Conservation (phyloP, 805 yeast species). For the Kodamaea leandrae region DNA sequence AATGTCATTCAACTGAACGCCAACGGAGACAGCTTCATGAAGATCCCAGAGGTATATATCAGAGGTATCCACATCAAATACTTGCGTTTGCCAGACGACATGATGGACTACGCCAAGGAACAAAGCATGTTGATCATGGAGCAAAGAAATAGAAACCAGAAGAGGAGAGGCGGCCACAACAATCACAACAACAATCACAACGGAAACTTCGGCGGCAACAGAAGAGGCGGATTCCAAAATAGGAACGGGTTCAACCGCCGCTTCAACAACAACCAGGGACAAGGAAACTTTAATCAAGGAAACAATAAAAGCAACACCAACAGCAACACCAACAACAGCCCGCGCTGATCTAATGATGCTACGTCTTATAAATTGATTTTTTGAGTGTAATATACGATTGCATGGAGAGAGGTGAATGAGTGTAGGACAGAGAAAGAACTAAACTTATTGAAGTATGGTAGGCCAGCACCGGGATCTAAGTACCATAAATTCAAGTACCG, state of each 20-base stretch:
- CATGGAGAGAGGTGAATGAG: constrained; percentile 6
- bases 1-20: constrained; percentile 70
- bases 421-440: too few species aligned
- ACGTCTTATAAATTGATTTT: constrained; percentile 5
- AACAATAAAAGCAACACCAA: constrained; percentile 8
- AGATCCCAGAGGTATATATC: constrained; percentile 71
- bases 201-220: constrained; percentile 17
- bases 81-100: constrained; percentile 70
- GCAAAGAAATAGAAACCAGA: constrained; percentile 46
- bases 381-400: constrained; percentile 12
- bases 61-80: constrained; percentile 84
- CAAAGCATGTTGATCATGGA: constrained; percentile 53
- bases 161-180: constrained; percentile 41
- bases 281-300: constrained; percentile 9
- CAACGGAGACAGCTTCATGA: constrained; percentile 57
- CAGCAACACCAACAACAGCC: constrained; percentile 10
- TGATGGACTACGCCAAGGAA: constrained; percentile 73
- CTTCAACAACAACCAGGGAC: constrained; percentile 20
- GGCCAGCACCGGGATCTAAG: too few species aligned
- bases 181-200: constrained; percentile 15
- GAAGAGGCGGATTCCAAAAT: constrained; percentile 24
- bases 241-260: constrained; percentile 21
- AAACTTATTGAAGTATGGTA: too few species aligned
- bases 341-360: constrained; percentile 7
- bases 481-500: too few species aligned